Evolutionary conservation across 768 basidiomycete species (phyloP), one percentile per base, ranked within the genome.

Genomic region (Mycena belliarum): DNA sequence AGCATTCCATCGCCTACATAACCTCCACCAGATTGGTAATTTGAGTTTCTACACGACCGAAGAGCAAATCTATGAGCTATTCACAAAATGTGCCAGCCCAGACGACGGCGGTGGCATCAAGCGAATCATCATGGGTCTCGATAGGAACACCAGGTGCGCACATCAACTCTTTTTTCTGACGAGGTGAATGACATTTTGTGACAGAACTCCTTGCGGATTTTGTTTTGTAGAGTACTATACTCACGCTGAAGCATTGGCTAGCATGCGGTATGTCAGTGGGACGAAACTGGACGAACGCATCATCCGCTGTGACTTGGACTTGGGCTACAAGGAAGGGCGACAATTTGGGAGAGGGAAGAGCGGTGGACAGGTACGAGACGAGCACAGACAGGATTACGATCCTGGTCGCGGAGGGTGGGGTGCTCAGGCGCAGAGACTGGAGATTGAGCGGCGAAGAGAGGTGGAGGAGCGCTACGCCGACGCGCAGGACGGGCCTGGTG

Each of bases 211-310:
- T 0, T 95, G 93, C 67, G 89, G 96, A 23, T 95, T 97, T 72
- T 95, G 96, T 76, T 98, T 95, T 65, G 95, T 95, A 56, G 92
- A 94, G 70, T 99, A 92, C 70, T 98, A 98, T 70, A 93, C 93
- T 11, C 94, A 98, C 68, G 80, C 86, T 6, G 95, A 98, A 73
- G 96, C 97, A 18, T 79, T 97, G 38, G 91, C 94, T 40, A 88
- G 89, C 60, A 87, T 98, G 84, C 87, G 89, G 46, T 95, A 97
- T 72, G 85, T 98, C 66, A 94, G 91, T 49, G 97, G 96, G n/a
- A 95, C 95, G 33, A 98, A 98, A 76, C 86, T 99, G 21, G 97
- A 99, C 73, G 97, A 99, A 74, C 90, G 97, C 32, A 93, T 99
- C 65, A 96, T 99, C 61, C 90, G 97, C 45, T 98, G 95, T 68